phyloP scores from a whole-genome alignment of 2,329 filamentous ascomycete species.

The Periconia macrospinosa region DNA sequence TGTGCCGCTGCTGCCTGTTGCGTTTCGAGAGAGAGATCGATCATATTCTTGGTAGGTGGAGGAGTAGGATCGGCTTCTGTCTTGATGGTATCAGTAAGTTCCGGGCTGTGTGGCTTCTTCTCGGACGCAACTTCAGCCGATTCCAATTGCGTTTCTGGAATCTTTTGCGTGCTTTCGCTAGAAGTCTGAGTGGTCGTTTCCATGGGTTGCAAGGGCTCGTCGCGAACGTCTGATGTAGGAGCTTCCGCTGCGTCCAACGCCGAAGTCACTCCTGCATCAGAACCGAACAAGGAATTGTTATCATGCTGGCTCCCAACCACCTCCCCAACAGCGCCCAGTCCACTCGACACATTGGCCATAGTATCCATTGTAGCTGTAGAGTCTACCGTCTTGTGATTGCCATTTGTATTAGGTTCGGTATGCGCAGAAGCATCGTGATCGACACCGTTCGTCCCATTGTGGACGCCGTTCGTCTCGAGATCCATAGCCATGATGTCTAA shows the following conservation, averaged over 20 bases:
- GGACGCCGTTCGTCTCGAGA: conserved; percentile 54
- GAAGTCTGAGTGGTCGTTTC: conserved; percentile 8
- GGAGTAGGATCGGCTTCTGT: conserved; percentile 15
- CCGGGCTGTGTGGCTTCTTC: conserved; percentile 18
- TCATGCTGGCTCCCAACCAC: conserved; percentile 47
- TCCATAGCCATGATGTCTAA: conserved; percentile 46
- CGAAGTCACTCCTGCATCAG: conserved; percentile 30
- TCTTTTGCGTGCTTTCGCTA: conserved; percentile 30
- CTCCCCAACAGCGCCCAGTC: conserved; percentile 47
- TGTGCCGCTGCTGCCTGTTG: conserved; percentile 17
- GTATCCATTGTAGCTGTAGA: conserved; percentile 40
- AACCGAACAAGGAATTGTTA: conserved; percentile 44
- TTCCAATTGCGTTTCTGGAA: conserved; percentile 32
- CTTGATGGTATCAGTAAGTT: conserved; percentile 4
- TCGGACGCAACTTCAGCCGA: conserved; percentile 30
- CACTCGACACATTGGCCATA: conserved; percentile 45
- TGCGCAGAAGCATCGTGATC: conserved; percentile 22
- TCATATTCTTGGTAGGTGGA: conserved; percentile 38
- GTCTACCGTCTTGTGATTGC: conserved; percentile 28
- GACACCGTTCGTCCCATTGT: conserved; percentile 57
- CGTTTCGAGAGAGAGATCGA: conserved; percentile 33
- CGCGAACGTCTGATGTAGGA: conserved; percentile 39
- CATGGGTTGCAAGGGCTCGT: conserved; percentile 26
- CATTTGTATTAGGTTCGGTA: conserved; percentile 33
- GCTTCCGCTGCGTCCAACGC: conserved; percentile 46